Conservation (phyloP, 352 stramenopile genomes). For the Phytopythium oedochilum region DNA sequence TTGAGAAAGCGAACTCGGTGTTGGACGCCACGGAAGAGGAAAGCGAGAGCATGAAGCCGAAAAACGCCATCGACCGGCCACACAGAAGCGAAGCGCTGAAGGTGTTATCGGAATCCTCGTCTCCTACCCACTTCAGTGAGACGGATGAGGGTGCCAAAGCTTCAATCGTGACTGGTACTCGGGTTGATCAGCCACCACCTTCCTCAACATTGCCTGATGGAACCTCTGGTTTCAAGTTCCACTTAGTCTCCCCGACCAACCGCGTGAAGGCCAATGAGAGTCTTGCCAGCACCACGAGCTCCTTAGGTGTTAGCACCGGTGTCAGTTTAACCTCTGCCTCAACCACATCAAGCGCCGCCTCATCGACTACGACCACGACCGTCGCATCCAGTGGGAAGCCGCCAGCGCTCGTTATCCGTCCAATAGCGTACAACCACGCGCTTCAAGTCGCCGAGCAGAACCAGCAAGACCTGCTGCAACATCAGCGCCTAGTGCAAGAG, state of each 20-base stretch:
- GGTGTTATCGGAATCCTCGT: neutral
- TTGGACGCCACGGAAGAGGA: conserved; percentile 30
- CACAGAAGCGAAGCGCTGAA: neutral
- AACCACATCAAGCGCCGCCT: too few species aligned
- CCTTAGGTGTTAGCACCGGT: neutral
- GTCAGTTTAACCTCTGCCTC: conserved; percentile 2
- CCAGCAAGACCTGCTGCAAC: conserved; percentile 45
- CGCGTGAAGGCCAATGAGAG: neutral
- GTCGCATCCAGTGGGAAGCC: conserved; percentile 10
- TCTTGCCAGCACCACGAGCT: neutral
- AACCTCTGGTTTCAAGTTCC: conserved; percentile 5
- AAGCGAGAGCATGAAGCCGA: too few species aligned
- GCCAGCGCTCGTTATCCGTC: conserved; percentile 56
- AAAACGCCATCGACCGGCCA: too few species aligned
- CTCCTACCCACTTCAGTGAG: neutral
- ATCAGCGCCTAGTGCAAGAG: conserved; percentile 59
- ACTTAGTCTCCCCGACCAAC: conserved; percentile 3
- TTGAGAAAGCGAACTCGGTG: conserved; percentile 35
- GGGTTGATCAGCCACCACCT: neutral
- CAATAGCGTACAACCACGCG: conserved; percentile 67
- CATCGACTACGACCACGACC: neutral
- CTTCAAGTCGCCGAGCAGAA: conserved; percentile 63
- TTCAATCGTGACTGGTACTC: too few species aligned
- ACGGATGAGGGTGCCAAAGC: too few species aligned
- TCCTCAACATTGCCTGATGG: too few species aligned